These are phyloP conservation scores for Schizosaccharomyces pombe DNA, from an alignment of 805 yeast species.

Conservation along the genomic window DNA sequence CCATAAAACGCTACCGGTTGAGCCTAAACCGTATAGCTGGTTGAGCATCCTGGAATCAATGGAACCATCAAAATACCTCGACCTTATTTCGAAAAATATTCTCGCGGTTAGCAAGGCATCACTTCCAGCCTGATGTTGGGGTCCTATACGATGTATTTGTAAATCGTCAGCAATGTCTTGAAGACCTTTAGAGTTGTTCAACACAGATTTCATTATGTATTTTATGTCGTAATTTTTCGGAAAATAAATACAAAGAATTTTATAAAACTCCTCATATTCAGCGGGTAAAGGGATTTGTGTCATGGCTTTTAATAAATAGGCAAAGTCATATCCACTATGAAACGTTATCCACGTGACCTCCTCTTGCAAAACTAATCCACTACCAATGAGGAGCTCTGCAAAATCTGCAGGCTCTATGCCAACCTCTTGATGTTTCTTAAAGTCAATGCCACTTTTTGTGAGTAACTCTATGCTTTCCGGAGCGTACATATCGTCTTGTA, in stretches of 20 bases:
- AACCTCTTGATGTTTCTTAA: conserved; percentile 41
- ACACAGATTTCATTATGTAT: conserved; percentile 16
- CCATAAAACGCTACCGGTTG: background rate
- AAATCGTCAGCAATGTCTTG: conserved; percentile 23
- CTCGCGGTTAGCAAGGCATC: conserved; percentile 22
- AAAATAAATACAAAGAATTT: conserved; percentile 48
- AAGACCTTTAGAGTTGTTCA: conserved; percentile 11
- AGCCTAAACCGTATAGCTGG: background rate
- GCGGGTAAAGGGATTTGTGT: conserved; percentile 57
- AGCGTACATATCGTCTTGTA: conserved; percentile 57
- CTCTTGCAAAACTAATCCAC: conserved; percentile 58
- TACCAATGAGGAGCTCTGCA: conserved; percentile 62
- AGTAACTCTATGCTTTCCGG: conserved; percentile 63
- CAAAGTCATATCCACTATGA: conserved; percentile 84
- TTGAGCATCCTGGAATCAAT: conserved; percentile 12
- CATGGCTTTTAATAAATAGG: conserved; percentile 58
- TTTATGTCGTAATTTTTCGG: conserved; percentile 73
- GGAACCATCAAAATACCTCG: conserved; percentile 13
- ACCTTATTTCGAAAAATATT: conserved; percentile 21
- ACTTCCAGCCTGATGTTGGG: conserved; percentile 22
- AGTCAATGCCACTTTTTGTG: conserved; percentile 61
- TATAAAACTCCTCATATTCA: conserved; percentile 52
- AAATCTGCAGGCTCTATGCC: conserved; percentile 66
- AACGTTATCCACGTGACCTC: conserved; percentile 70
- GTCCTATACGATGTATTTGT: conserved; percentile 16